Percentiles rank a stretch among this genome's conserved stretches.
Conservation (phyloP, 305 asterid species). For the Fraxinus platypoda region DNA sequence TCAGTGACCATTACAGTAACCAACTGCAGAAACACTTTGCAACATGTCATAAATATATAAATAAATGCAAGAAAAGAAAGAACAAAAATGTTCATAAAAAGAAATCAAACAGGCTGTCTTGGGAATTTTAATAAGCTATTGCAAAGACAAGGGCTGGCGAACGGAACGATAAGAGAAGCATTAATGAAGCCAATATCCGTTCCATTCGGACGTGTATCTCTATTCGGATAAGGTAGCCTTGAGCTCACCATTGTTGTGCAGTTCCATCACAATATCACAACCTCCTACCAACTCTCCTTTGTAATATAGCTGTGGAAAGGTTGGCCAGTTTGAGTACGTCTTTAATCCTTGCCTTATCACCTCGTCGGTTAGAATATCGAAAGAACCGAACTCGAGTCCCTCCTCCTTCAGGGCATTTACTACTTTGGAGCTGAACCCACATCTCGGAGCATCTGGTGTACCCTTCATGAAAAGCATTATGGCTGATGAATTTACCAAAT, state of each 20-base stretch:
- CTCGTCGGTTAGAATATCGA: conserved; percentile 78
- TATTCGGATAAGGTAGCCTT: conserved; percentile 66
- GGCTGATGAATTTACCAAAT: conserved; percentile 54
- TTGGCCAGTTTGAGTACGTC: conserved; percentile 90
- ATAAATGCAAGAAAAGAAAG: neutral
- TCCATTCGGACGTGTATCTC: neutral
- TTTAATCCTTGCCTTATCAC: conserved; percentile 93
- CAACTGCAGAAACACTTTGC: neutral
- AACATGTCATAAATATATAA: neutral
- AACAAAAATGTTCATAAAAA: neutral
- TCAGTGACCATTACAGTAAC: neutral
- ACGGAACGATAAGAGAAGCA: neutral
- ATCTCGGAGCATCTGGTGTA: conserved; percentile 69
- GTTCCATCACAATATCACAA: conserved; percentile 87
- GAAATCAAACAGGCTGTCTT: neutral
- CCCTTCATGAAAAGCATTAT: conserved; percentile 94
- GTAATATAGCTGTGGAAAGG: conserved; percentile 86
- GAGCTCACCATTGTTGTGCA: conserved; percentile 62
- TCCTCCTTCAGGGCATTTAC: conserved; percentile 69
- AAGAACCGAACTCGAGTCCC: conserved; percentile 72
- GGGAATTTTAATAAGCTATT: neutral
- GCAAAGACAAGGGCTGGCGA: neutral
- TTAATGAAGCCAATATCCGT: neutral
- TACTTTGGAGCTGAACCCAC: conserved; percentile 98
- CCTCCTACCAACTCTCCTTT: conserved; percentile 96